Evolutionary conservation across 2,329 filamentous ascomycete genomes (phyloP).

Genomic region (Chrysosphaeria jannelii): DNA sequence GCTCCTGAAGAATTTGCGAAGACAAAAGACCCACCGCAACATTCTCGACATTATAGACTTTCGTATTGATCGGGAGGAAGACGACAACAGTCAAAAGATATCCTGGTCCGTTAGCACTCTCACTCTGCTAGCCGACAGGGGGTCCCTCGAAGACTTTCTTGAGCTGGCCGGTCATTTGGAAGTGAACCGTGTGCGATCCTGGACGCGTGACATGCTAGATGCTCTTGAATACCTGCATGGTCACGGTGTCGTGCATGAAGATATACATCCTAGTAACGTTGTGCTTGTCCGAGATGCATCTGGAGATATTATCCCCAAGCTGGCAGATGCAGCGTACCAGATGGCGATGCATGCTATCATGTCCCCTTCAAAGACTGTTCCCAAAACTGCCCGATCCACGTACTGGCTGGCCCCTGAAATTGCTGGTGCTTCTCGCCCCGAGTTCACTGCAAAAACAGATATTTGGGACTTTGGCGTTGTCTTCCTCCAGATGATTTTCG

Average conservation of each 20-base stretch:
- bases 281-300: conserved; percentile 40
- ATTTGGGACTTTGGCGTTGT: conserved; percentile 87
- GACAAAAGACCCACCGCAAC: conserved; percentile 51
- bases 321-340: conserved; percentile 46
- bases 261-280: conserved; percentile 53
- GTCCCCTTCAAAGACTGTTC: conserved; percentile 17
- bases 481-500: conserved; percentile 83
- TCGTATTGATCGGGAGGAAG: conserved; percentile 26
- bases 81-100: conserved; percentile 5
- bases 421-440: conserved; percentile 24
- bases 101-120: conserved; percentile 48
- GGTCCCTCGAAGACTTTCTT: conserved; percentile 54
- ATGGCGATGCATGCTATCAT: conserved; percentile 31
- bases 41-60: conserved; percentile 58
- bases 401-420: conserved; percentile 69
- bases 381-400: conserved; percentile 36
- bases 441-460: conserved; percentile 53
- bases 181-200: conserved; percentile 49
- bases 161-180: conserved; percentile 48
- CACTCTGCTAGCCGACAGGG: conserved; percentile 49
- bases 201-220: conserved; percentile 78
- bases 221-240: conserved; percentile 68
- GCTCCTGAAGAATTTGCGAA: conserved; percentile 39
- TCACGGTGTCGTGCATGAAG: conserved; percentile 55
- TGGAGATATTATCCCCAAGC: conserved; percentile 40